Evolutionary conservation across 495 filamentous ascomycete genomes (phyloP), one percentile per base, ranked within the genome.

Genomic region (Astrothelium subdiscretum): DNA sequence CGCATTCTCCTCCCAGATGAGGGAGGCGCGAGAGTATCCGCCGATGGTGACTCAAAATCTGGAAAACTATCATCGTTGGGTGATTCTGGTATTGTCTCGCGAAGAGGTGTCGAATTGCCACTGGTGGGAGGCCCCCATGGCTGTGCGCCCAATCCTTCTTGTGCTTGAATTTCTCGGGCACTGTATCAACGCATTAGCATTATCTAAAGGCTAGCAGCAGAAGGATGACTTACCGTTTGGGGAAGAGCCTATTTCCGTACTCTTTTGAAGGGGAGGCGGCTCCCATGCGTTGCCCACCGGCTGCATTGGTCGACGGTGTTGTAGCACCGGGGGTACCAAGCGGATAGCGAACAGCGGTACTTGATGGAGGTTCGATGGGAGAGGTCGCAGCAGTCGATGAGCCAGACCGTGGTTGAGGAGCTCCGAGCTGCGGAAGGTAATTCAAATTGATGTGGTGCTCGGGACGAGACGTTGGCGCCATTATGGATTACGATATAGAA

Each of bases 251-350:
- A 76, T 84, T 73, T 73, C 87, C 85, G 70, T 84, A 80, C 63
- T 97, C 95, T 77, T 96, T 92, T 73, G 92, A 96, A 68, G 94
- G 94, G 81, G 94, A 98, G 75, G 92, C 94, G 81, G 91, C 86
- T 79, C 92, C 92, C 66, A 92, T 83, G 75, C 95, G 86, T 69
- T 54, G 48, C 12, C 86, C 79, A 72, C 77, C 84, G 67, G 85
- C 86, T 63, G 89, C 83, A 72, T 89, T 87, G 68, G 84, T 86
- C 65, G 82, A 79, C 68, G 85, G 76, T 61, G 82, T 77, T 64
- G 78, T 85, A 66, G 89, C 76, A 57, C 81, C 80, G 63, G 81
- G 83, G 40, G 84, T 80, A 42, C 87, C 86, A 68, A 95, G 90
- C 15, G 91, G 86, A 59, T 89, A 87, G 73, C 90, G 84, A 58